phyloP scores from a whole-genome alignment of 176 grass and related monocot genomes.

The Oryza rufipogon region DNA sequence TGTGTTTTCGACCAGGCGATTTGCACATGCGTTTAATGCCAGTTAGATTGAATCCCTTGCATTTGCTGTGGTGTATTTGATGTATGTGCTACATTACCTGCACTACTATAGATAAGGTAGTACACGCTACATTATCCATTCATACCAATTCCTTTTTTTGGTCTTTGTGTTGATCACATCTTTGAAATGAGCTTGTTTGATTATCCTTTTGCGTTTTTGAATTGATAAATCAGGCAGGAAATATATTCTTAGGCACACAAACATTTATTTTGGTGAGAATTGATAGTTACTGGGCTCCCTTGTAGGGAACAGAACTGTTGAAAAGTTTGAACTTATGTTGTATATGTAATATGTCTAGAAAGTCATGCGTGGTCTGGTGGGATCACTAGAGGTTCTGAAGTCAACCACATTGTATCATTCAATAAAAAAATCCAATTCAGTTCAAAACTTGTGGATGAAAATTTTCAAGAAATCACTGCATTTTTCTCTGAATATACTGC shows the following conservation, averaged over 20 bases:
- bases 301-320: not conserved
- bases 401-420: no score
- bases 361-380: not conserved
- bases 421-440: no score
- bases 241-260: not conserved
- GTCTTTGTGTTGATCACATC: not conserved
- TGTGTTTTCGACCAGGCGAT: not conserved
- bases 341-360: not conserved
- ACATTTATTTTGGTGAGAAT: not conserved
- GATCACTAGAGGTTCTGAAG: no score
- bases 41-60: not conserved
- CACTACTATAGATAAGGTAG: not conserved
- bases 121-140: not conserved
- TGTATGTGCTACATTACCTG: not conserved
- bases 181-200: not conserved
- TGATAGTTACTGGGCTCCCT: not conserved
- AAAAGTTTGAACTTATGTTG: no score
- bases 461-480: not conserved
- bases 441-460: no score
- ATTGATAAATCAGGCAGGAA: conserved; percentile 2
- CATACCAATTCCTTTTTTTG: not conserved
- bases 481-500: conserved; percentile 2
- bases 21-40: not conserved
- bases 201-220: not conserved
- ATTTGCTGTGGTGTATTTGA: not conserved